These are phyloP conservation scores for Breynia disticha DNA, from an alignment of 441 rosid species.

Conservation along the genomic window DNA sequence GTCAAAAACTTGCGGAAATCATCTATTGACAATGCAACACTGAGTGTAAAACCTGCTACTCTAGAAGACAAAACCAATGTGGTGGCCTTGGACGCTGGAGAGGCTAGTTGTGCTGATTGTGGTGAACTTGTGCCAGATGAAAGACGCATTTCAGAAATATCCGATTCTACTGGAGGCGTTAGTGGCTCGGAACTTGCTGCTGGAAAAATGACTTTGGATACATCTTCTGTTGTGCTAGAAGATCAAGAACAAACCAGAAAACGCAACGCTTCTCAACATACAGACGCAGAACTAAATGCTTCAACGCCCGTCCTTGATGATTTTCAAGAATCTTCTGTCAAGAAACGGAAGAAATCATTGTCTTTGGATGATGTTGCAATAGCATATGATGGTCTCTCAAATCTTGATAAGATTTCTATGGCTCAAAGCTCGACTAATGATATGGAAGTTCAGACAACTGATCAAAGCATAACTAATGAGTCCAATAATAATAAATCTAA, in stretches of 20 bases:
- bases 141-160: conserved; percentile 13
- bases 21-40: conserved; percentile 15
- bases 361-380: conserved; percentile 19
- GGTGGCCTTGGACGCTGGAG: conserved; percentile 20
- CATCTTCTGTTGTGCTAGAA: conserved; percentile 10
- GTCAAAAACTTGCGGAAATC: conserved; percentile 29
- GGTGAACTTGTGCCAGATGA: conserved; percentile 18
- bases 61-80: conserved; percentile 20
- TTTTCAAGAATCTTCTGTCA: conserved; percentile 25
- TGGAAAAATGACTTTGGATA: conserved; percentile 19
- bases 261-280: conserved; percentile 29
- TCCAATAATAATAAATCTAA: conserved; percentile 11
- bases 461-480: conserved; percentile 14
- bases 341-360: conserved; percentile 40
- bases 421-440: conserved; percentile 18
- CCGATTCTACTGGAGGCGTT: conserved; percentile 22
- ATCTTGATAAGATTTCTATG: conserved; percentile 20
- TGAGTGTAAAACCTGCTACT: conserved; percentile 16
- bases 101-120: conserved; percentile 7
- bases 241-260: conserved; percentile 29
- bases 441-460: conserved; percentile 18
- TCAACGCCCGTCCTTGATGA: conserved; percentile 18
- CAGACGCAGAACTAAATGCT: conserved; percentile 13
- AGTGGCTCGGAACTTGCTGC: conserved; percentile 18
- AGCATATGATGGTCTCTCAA: conserved; percentile 20